phyloP scores from a whole-genome alignment of 805 yeast species.

The Millerozyma miso region DNA sequence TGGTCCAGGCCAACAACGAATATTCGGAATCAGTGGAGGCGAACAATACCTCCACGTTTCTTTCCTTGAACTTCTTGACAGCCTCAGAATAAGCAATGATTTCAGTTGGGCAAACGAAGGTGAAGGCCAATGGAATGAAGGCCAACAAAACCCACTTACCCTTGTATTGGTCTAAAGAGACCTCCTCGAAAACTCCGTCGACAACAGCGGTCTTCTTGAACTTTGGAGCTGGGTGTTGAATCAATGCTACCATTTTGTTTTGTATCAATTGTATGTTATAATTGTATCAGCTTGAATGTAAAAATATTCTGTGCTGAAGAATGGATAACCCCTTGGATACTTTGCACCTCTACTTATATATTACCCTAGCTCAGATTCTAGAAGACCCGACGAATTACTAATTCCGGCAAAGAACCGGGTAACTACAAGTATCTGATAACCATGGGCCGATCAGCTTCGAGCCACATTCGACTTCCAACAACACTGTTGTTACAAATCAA shows the following conservation, averaged over 20 bases:
- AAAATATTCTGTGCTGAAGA: neutral
- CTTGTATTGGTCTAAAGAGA: slow-evolving; percentile 89
- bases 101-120: slow-evolving; percentile 99
- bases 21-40: slow-evolving; percentile 99
- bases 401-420: slow-evolving; percentile 6
- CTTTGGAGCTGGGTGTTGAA: slow-evolving; percentile 94
- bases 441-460: neutral
- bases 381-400: slow-evolving; percentile 11
- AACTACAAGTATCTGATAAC: neutral
- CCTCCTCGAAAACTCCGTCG: slow-evolving; percentile 93
- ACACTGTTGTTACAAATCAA: neutral
- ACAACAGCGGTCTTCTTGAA: slow-evolving; percentile 97
- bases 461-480: neutral
- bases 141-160: slow-evolving; percentile 98
- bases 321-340: neutral
- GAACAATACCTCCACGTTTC: slow-evolving; percentile 84
- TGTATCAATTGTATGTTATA: neutral
- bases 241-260: slow-evolving; percentile 73
- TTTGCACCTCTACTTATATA: slow-evolving; percentile 3
- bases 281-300: neutral
- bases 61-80: slow-evolving; percentile 79
- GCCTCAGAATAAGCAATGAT: slow-evolving; percentile 98
- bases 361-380: slow-evolving; percentile 5
- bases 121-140: slow-evolving; percentile 98
- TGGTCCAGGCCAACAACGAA: slow-evolving; percentile 97